These are phyloP conservation scores for button mushroom (Agaricus bisporus) DNA, from an alignment of 768 basidiomycete genomes.

Conservation along the genomic window DNA sequence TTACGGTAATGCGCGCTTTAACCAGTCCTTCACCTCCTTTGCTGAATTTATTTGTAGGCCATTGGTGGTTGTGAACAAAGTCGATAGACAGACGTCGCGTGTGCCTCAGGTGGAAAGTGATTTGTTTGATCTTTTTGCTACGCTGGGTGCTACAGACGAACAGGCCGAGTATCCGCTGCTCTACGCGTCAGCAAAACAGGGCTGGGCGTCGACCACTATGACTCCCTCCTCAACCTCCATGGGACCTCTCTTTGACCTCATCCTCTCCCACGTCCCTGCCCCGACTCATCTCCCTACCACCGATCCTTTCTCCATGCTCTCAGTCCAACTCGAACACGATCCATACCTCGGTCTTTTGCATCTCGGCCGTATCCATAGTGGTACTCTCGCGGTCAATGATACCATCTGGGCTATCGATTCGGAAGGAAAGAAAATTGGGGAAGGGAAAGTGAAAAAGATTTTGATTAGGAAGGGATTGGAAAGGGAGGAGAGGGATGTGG, in stretches of 20 bases:
- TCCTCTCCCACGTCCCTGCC: conserved; percentile 37
- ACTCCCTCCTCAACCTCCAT: conserved; percentile 23
- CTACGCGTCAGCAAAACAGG: conserved; percentile 46
- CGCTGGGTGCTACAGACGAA: conserved; percentile 43
- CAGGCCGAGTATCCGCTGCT: conserved; percentile 46
- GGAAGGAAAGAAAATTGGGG: conserved; percentile 39
- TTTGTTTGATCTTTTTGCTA: conserved; percentile 46
- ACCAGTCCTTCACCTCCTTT: background rate
- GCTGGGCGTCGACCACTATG: conserved; percentile 34
- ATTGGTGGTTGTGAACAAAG: conserved; percentile 46
- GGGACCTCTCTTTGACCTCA: conserved; percentile 40
- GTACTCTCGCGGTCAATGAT: conserved; percentile 33
- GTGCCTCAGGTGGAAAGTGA: conserved; percentile 43
- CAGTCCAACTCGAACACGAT: conserved; percentile 45
- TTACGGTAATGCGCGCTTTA: conserved; percentile 25
- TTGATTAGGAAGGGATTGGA: conserved; percentile 33
- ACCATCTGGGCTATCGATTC: conserved; percentile 32
- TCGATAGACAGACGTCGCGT: conserved; percentile 37
- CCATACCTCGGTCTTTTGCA: conserved; percentile 44
- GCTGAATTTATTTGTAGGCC: conserved; percentile 21
- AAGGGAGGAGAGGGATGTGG: conserved; percentile 35
- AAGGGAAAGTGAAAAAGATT: conserved; percentile 45
- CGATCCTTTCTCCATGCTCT: conserved; percentile 45
- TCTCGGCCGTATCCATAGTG: conserved; percentile 40
- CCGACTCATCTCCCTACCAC: conserved; percentile 31